Base-by-base conservation (phyloP, 768 basidiomycete genomes). In the Collybia nuda region DNA sequence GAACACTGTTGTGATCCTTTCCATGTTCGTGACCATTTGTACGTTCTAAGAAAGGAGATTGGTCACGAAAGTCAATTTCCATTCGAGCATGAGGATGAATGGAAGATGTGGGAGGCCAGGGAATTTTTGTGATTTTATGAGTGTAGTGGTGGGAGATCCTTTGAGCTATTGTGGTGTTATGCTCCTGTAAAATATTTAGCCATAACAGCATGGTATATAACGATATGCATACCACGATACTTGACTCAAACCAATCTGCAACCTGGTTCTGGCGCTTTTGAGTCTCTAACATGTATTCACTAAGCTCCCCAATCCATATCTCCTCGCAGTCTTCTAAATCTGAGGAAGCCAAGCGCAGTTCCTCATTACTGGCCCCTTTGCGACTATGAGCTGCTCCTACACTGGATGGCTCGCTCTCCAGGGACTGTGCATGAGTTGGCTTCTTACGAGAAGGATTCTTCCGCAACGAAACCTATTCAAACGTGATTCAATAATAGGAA, bases 251-350 rank as follows among this genome's bases (percentile, higher is more conserved):
- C 75, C 81, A 88, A 42, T 82, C 78, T 52, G 84, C 85, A 5
- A 92, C 79, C 55, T 88, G 85, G 44, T 79, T 81, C 65, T 84
- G 81, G 44, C 89, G 81, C 62, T 83, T 84, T 61, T 85, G 82
- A 5, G 87, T 88, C 59, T 89, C 84, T 24, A 84, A 62, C 46
- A 82, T 74, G 59, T 92, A 93, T 50, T 81, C 81, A 46, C 76
- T 73, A 14, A 92, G 75, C 60, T 88, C 89, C 21, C 72, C 76
- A 39, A 73, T 68, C 91, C 91, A 93, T 14, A 93, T 62, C 52
- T 91, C 90, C 56, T 80, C 78, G 55, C 84, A 90, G 52, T 91
- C 90, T 23, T 90, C 89, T 54, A 93, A 71, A 73, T 93, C 90
- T 18, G 90, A 91, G 15, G 89, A 88, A 9, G 70, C 67, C 11